Evolutionary conservation across 768 basidiomycete genomes (phyloP).

Genomic region (Hydnum rufescens): DNA sequence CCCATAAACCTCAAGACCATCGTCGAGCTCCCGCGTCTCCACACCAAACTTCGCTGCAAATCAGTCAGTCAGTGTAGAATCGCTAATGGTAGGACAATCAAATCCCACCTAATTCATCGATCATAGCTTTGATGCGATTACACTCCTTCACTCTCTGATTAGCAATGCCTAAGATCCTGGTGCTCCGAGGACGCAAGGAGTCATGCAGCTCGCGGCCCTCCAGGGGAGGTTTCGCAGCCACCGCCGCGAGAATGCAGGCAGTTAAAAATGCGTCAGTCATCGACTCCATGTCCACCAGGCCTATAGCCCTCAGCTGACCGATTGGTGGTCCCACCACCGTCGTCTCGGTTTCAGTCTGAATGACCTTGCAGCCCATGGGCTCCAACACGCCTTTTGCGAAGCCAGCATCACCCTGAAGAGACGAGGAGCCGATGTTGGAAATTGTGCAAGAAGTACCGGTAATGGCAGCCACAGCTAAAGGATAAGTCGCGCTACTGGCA

Average conservation of each 20-base stretch:
- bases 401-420: conserved; percentile 90
- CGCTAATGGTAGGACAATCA: not conserved
- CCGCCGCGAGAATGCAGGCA: conserved; percentile 79
- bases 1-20: conserved; percentile 81
- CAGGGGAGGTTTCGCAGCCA: conserved; percentile 31
- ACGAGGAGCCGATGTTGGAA: conserved; percentile 70
- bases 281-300: conserved; percentile 90
- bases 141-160: conserved; percentile 99
- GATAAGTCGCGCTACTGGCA: conserved; percentile 90
- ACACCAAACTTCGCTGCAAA: conserved; percentile 78
- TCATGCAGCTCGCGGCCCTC: conserved; percentile 27
- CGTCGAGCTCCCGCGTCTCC: conserved; percentile 75
- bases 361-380: conserved; percentile 85
- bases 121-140: conserved; percentile 92
- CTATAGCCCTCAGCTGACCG: conserved; percentile 63
- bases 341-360: conserved; percentile 73
- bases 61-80: not conserved
- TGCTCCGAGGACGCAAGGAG: conserved; percentile 23
- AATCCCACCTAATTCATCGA: conserved; percentile 65
- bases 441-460: conserved; percentile 95
- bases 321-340: conserved; percentile 80
- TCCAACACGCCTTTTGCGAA: conserved; percentile 87
- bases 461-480: conserved; percentile 89
- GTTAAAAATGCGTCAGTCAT: conserved; percentile 99
- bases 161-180: conserved; percentile 83